Evolutionary conservation across 257 asterid species (phyloP), one percentile per base, ranked within the genome.

Genomic region (Thymus mandschuricus): DNA sequence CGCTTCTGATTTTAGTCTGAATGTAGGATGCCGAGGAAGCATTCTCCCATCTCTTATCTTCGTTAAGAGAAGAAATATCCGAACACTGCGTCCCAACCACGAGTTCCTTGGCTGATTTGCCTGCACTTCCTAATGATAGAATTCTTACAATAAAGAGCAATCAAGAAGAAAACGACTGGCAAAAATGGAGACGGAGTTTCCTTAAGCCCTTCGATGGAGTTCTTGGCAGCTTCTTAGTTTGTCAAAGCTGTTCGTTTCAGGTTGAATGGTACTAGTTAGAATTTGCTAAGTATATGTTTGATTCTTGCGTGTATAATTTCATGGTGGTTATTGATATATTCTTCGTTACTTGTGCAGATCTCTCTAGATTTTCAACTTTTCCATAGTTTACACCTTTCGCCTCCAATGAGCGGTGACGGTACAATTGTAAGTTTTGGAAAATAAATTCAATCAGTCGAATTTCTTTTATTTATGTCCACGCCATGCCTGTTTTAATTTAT

Each of bases 21-120:
- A 30, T 81, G 75, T 84, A 94, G 99, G 99, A 94, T 77, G 97
- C 99, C 4, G 99, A 94, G 85, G 99, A 94, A 84, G 97, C 99
- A 69, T 81, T 94, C 76, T 82, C 85, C 75, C 92, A 82, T 80
- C 89, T 94, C 71, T 64, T 94, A 46, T 88, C 95, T 73, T 83
- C 89, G 48, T 75, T 94, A 81, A 83, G 97, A 82, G 96, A 82
- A 70, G 99, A 94, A 82, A 81, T 91, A 64, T 83, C 88, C 8
- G 87, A 84, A 73, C 81, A 84, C 62, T 91, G 70, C 79, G 80
- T 77, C 77, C 84, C 78, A 64, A 70, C 45, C 29, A 75, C 63
- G 55, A 75, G 81, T 79, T 81, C 87, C 72, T 85, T 91, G 68
- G 86, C 89, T 10, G 90, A 89, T 69, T 82, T 84, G 82, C 81